Evolutionary conservation across 306 rosid species (phyloP), one percentile per base, ranked within the genome.

Genomic region (Astragalus membranaceus): DNA sequence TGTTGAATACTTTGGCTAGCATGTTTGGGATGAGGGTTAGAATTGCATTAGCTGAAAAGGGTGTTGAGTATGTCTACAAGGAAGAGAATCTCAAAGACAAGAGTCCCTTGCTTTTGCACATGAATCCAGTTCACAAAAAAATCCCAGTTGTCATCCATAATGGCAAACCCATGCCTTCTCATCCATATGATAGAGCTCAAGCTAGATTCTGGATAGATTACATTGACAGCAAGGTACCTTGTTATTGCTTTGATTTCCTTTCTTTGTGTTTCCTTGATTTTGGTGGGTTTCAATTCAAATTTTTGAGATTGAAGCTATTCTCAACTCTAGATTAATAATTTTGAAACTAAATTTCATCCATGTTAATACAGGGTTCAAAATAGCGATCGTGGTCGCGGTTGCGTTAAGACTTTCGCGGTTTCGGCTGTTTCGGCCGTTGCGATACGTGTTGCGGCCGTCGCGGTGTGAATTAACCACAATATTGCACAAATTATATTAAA

Each of bases 131-230:
- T 72, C 81, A 81, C 26, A 50, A 75, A 75, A 75, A 81, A n/a
- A 72, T 78, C 30, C 88, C 88, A 16, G 78, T 78, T 54, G 81
- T 83, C 42, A 75, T 79, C 14, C 86, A 83, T 37, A 32, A 72
- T 10, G 84, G 77, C 0, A 78, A 48, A 57, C 69, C 85, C 11
- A 47, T 82, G 7, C 77, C 80, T 23, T 69, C 36, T 53, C 61
- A 82, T 8, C 75, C 84, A 29, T 63, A 68, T 43, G 75, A 60
- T 10, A 79, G 64, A 73, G 59, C 82, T 50, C 76, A 75, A 37
- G 78, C 80, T 53, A 82, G 75, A 23, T 66, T 79, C 23, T 85
- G 85, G 75, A 79, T 67, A 52, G 67, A 80, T 16, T 80, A 69
- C 39, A 63, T 83, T 33, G 83, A 81, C 56, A 71, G 43, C 32